These are phyloP conservation scores for Exophiala viscosa DNA, from an alignment of 2,329 filamentous ascomycete species.

Conservation along the genomic window DNA sequence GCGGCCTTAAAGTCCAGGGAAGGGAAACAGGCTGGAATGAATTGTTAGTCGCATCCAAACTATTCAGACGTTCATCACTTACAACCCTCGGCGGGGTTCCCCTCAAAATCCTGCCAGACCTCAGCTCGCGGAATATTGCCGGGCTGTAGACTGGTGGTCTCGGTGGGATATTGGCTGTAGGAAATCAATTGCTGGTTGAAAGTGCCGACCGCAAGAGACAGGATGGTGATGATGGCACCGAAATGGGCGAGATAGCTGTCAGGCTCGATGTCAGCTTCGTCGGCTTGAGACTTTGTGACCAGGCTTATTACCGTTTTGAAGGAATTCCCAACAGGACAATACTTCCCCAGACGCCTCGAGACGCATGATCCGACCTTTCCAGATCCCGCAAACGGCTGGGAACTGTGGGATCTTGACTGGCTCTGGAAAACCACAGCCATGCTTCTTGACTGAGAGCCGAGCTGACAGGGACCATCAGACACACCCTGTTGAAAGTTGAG, in stretches of 20 bases:
- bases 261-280: too few species aligned
- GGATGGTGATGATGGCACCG: slow-evolving; percentile 3
- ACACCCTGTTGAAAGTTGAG: slow-evolving; percentile 1
- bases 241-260: slow-evolving; percentile 3
- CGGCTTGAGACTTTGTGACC: too few species aligned
- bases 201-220: slow-evolving; percentile 9
- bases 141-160: not conserved
- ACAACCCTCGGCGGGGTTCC: not conserved
- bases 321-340: not conserved
- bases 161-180: not conserved
- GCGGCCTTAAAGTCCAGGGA: slow-evolving; percentile 2
- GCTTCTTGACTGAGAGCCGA: slow-evolving; percentile 16
- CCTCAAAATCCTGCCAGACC: not conserved
- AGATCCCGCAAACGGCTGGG: slow-evolving; percentile 7
- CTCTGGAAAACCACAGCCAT: slow-evolving; percentile 10
- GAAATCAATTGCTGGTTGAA: slow-evolving; percentile 13
- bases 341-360: slow-evolving; percentile 11
- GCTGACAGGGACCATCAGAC: slow-evolving; percentile 9
- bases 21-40: not conserved
- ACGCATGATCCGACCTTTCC: slow-evolving; percentile 10
- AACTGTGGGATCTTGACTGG: not conserved
- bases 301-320: not conserved
- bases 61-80: not conserved
- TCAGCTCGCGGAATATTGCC: not conserved
- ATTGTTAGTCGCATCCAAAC: too few species aligned